Base-by-base conservation (phyloP, 2,329 filamentous ascomycete genomes). In the Blastomyces silverae region DNA sequence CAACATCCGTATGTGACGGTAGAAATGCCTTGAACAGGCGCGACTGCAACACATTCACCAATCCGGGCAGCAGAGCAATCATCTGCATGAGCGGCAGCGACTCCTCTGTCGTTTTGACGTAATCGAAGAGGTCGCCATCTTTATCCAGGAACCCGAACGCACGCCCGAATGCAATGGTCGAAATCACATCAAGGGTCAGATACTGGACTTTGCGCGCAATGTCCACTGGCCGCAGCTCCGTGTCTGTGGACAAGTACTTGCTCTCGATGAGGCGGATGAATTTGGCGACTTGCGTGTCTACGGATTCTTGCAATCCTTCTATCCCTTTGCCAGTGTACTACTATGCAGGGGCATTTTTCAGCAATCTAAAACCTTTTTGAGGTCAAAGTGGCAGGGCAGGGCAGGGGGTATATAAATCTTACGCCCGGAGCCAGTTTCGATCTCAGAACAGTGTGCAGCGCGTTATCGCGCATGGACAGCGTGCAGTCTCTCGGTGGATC, bases 261-360 rank as follows among this genome's bases (percentile, higher is more conserved):
- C 67, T 70, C 64, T 79, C 76, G 48, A 85, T 79, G 10, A 85
- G 75, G 7, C 76, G 69, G 39, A 86, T 67, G 0, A 84, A 71
- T 13, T 82, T 78, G 42, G 73, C 67, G 8, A 86, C 71, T 13
- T 80, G 78, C 6, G 73, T 66, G 65, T 86, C 80, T 34, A 87
- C 78, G 4, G 80, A 77, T 0, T 71, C 68, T 66, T 86, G 83
- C 2, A 85, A 71, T 0, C 76, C 75, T 1, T 78, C 74, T 46
- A 85, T 85, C 61, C 85, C 84, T 63, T 82, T 79, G 2, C 83
- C 83, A 2, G 83, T 81, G 69, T 85, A 86, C 67, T 85, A 86
- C 67, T 70, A 58, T 15, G 20, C 2, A 37, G 53, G 53, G 28
- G n/a, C 25, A 64, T n/a, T 39, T 28, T 39, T 57, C 22, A 60